Conservation (phyloP, 257 asterid genomes). For the Forsythia viridissima region DNA sequence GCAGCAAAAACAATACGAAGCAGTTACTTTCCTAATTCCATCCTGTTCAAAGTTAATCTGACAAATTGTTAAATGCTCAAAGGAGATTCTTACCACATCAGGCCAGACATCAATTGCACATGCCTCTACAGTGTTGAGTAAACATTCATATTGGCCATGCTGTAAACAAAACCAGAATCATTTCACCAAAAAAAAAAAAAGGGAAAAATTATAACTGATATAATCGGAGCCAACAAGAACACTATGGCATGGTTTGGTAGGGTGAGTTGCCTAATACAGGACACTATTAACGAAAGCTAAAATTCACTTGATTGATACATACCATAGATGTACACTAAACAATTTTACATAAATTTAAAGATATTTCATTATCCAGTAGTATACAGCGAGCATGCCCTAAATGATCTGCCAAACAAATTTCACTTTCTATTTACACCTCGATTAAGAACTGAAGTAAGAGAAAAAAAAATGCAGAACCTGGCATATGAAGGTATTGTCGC, state of each 20-base stretch:
- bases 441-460: neutral
- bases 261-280: neutral
- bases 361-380: neutral
- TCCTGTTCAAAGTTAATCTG: neutral
- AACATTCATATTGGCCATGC: constrained; percentile 82
- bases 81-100: constrained; percentile 61
- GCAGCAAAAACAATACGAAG: neutral
- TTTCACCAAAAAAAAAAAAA: neutral
- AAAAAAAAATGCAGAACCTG: constrained; percentile 31
- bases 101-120: constrained; percentile 96
- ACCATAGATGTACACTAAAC: too few species aligned
- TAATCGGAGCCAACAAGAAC: neutral
- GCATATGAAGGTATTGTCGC: constrained; percentile 29
- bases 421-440: neutral
- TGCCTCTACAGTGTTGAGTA: constrained; percentile 79
- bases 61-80: neutral
- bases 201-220: too few species aligned
- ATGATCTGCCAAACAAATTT: neutral
- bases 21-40: neutral
- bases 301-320: too few species aligned
- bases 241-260: neutral
- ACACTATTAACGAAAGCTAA: neutral
- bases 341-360: too few species aligned
- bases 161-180: constrained; percentile 31
- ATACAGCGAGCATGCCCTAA: neutral